phyloP scores from a whole-genome alignment of 2,329 filamentous ascomycete species.

The Xylaria sp. region DNA sequence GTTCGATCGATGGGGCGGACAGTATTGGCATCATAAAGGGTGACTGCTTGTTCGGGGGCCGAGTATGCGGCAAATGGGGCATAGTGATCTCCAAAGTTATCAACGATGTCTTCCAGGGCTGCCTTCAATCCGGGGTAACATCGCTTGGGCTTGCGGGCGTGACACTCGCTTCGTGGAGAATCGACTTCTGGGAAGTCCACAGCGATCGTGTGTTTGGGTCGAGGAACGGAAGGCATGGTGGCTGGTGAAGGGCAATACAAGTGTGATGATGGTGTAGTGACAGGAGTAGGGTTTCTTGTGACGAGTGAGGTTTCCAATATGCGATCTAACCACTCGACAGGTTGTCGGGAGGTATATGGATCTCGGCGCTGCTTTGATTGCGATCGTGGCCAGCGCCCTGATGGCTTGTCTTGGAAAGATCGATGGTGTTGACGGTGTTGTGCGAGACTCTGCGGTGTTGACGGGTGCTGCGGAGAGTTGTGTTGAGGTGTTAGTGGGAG shows the following conservation, averaged over 20 bases:
- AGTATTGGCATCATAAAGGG: conserved; percentile 17
- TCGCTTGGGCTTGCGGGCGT: conserved; percentile 12
- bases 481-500: neutral
- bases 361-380: neutral
- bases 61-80: conserved; percentile 23
- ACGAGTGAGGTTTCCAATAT: conserved; percentile 23
- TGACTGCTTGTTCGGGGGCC: conserved; percentile 9
- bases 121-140: conserved; percentile 21
- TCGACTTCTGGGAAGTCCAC: neutral
- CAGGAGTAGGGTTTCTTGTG: conserved; percentile 10
- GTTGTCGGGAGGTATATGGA: conserved; percentile 6
- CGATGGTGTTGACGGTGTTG: neutral
- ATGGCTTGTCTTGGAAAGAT: neutral
- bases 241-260: conserved; percentile 5
- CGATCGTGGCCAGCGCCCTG: neutral
- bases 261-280: conserved; percentile 2
- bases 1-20: neutral
- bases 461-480: neutral
- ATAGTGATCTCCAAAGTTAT: conserved; percentile 21
- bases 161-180: neutral
- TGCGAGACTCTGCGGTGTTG: neutral
- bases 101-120: conserved; percentile 21
- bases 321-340: conserved; percentile 22
- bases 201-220: conserved; percentile 8
- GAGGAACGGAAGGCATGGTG: conserved; percentile 1